These are phyloP conservation scores for Verticillium alfalfae DNA, from an alignment of 2,329 filamentous ascomycete genomes.

Conservation along the genomic window DNA sequence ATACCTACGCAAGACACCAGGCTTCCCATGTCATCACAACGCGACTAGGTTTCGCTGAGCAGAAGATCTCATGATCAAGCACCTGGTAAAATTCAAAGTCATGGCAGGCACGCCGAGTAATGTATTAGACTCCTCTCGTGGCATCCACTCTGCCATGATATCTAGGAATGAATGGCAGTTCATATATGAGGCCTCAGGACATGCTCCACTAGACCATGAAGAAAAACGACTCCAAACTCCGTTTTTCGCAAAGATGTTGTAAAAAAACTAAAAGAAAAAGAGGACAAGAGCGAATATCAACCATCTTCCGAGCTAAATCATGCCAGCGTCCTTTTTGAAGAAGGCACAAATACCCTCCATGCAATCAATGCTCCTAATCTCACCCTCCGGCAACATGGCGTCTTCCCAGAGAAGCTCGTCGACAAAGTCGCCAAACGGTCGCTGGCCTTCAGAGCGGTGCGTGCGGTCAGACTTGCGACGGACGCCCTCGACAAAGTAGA, in stretches of 20 bases:
- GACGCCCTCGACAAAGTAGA: slow-evolving; percentile 29
- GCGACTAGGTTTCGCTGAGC: too few species aligned
- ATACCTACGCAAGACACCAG: too few species aligned
- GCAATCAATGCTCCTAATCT: slow-evolving; percentile 20
- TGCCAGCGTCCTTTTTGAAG: slow-evolving; percentile 14
- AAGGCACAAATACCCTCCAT: slow-evolving; percentile 21
- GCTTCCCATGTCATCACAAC: too few species aligned
- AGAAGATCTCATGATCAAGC: too few species aligned
- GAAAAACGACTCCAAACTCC: not conserved
- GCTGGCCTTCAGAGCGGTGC: slow-evolving; percentile 12
- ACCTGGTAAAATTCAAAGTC: too few species aligned
- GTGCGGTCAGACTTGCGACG: slow-evolving; percentile 19
- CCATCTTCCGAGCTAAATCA: not conserved
- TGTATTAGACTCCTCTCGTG: not conserved
- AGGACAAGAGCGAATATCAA: too few species aligned
- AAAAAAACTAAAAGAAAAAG: not conserved
- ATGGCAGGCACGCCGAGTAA: too few species aligned
- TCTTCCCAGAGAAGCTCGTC: slow-evolving; percentile 18
- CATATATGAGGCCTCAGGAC: not conserved
- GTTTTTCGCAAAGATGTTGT: not conserved
- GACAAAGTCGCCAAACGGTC: slow-evolving; percentile 19
- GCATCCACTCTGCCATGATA: not conserved
- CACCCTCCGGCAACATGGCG: slow-evolving; percentile 10
- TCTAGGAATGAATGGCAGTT: not conserved
- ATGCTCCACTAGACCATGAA: not conserved